Evolutionary conservation across 257 asterid species (phyloP), one percentile per base, ranked within the genome.

Genomic region (Solanum habrochaites): DNA sequence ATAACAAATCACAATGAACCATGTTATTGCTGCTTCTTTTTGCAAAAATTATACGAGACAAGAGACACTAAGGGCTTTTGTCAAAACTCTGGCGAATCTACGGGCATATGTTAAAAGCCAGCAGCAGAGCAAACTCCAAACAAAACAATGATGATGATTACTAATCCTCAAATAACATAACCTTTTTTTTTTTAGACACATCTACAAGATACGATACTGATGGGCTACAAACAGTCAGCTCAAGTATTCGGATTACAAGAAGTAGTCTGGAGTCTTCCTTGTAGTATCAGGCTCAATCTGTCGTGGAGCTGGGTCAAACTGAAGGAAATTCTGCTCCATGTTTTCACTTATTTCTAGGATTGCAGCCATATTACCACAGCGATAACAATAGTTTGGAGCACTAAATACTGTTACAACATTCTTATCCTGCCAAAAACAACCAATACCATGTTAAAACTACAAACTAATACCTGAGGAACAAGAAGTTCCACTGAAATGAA

Each of bases 321-420:
- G 99, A 52, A 96, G 99, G 93, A 96, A 96, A 89, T 96, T 96
- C 90, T 94, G 98, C 87, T 95, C 98, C 99, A 94, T 96, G 91
- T 96, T 90, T 89, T 96, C 98, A 52, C 99, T 97, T 4, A 96
- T 94, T 91, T 96, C 99, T 4, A 96, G 96, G 69, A 96, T 96
- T 87, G 99, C 99, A 84, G 99, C 99, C 99, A 96, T 96, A 90
- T 96, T 96, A 66, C 99, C 99, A 62, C 99, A 96, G 8, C 98
- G 98, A 88, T 96, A 96, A 88, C 99, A 96, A 87, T 96, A 96
- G 95, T 96, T 96, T 12, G 99, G 99, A 85, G 98, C 98, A 25
- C 97, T 95, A 88, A 96, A 96, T 73, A 96, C 98, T 2, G 98
- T 96, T 85, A 95, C 99, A 86, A 96, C 99, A 86, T 96, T 95